These are phyloP conservation scores for Exophiala bonariae DNA, from an alignment of 2,329 filamentous ascomycete genomes.

Conservation along the genomic window DNA sequence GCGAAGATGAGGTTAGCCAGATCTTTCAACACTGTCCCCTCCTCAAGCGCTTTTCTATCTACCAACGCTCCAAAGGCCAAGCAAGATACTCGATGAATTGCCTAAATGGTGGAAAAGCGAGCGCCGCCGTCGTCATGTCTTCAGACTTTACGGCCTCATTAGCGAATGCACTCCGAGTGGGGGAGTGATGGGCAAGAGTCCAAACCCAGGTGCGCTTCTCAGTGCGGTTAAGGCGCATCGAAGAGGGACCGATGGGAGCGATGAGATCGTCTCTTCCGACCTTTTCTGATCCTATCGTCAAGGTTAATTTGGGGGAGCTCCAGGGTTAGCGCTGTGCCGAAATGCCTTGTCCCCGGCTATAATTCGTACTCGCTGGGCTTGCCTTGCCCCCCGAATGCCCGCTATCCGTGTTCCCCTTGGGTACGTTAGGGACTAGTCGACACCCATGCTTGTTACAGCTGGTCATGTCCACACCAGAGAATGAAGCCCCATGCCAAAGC, in stretches of 20 bases:
- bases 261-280: slow-evolving; percentile 11
- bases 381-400: too few relatives aligned
- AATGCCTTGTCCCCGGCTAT: too few relatives aligned
- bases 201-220: background rate
- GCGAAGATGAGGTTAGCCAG: too few relatives aligned
- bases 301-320: background rate
- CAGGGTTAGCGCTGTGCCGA: background rate
- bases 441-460: too few relatives aligned
- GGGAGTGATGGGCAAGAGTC: background rate
- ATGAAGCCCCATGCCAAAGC: too few relatives aligned
- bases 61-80: too few relatives aligned
- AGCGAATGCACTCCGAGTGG: slow-evolving; percentile 11
- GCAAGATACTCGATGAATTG: background rate
- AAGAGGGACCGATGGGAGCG: slow-evolving; percentile 6
- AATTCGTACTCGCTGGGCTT: too few relatives aligned
- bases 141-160: background rate
- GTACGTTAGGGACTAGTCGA: too few relatives aligned
- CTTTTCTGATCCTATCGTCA: background rate
- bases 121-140: slow-evolving; percentile 17
- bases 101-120: slow-evolving; percentile 8
- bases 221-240: slow-evolving; percentile 4
- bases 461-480: too few relatives aligned
- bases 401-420: too few relatives aligned
- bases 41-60: too few relatives aligned
- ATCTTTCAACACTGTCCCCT: too few relatives aligned